Conservation (phyloP, 1,284 basidiomycete species). For the Cutaneotrichosporon spelunceum region DNA sequence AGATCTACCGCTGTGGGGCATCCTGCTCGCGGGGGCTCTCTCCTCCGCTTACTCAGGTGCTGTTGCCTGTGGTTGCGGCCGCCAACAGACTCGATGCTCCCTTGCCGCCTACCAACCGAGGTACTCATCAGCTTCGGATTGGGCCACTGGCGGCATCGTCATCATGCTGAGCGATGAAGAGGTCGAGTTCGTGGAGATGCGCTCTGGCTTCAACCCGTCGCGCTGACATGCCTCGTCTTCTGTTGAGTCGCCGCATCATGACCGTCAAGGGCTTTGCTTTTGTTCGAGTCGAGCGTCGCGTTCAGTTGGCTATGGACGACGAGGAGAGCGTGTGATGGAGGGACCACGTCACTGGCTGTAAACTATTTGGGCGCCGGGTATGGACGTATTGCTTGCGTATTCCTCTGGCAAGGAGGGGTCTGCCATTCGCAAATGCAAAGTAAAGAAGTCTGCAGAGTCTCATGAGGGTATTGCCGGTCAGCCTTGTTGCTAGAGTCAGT, state of each 20-base stretch:
- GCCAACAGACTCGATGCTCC: conserved; percentile 62
- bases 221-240: conserved; percentile 75
- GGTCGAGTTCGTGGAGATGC: conserved; percentile 85
- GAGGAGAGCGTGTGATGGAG: background rate
- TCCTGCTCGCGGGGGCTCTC: conserved; percentile 74
- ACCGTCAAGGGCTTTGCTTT: conserved; percentile 69
- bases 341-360: background rate
- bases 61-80: conserved; percentile 85
- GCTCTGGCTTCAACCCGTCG: conserved; percentile 75
- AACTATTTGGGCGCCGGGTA: background rate
- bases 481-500: background rate
- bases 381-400: background rate
- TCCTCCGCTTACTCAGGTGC: conserved; percentile 66
- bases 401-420: background rate
- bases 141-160: conserved; percentile 77
- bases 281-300: conserved; percentile 24
- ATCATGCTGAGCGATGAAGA: conserved; percentile 94
- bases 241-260: conserved; percentile 72
- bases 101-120: conserved; percentile 92
- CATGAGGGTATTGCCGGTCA: background rate
- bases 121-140: conserved; percentile 80
- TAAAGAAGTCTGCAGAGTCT: background rate
- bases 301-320: conserved; percentile 18
- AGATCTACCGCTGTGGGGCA: conserved; percentile 91
- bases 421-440: background rate